These are phyloP conservation scores for Pseudoturritis turrita DNA, from an alignment of 345 rosid species.

Conservation along the genomic window DNA sequence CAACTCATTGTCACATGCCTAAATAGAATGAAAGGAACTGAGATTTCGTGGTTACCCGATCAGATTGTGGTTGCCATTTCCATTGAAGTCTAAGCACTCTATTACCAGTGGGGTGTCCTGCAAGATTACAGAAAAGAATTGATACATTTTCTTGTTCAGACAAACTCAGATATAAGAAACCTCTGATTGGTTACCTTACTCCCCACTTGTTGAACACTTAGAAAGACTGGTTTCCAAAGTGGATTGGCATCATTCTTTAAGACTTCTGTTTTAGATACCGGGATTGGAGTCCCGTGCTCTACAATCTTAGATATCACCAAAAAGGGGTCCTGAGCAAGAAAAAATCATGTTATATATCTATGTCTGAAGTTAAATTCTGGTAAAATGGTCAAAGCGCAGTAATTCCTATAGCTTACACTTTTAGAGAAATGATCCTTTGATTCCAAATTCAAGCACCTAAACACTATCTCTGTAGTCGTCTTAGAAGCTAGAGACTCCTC, in stretches of 20 bases:
- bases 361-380: not conserved
- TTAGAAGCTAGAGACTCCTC: constrained; percentile 82
- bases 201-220: constrained; percentile 84
- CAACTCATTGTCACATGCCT: not conserved
- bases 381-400: constrained; percentile 11
- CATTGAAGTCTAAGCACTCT: constrained; percentile 33
- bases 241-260: constrained; percentile 69
- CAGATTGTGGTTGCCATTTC: constrained; percentile 29
- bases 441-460: constrained; percentile 80
- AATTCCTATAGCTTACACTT: constrained; percentile 51
- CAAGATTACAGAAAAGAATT: constrained; percentile 3
- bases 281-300: constrained; percentile 56
- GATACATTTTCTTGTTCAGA: not conserved
- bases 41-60: constrained; percentile 20
- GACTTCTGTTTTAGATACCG: constrained; percentile 89
- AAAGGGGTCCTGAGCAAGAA: constrained; percentile 67
- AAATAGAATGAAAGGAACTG: not conserved
- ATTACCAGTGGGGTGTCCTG: constrained; percentile 34
- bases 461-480: constrained; percentile 58
- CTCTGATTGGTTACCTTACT: constrained; percentile 56
- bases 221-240: constrained; percentile 67
- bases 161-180: constrained; percentile 4
- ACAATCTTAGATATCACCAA: constrained; percentile 75
- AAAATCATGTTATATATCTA: not conserved
- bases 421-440: constrained; percentile 72